phyloP scores from a whole-genome alignment of 2,329 filamentous ascomycete species.

The Trichoderma simmonsii region DNA sequence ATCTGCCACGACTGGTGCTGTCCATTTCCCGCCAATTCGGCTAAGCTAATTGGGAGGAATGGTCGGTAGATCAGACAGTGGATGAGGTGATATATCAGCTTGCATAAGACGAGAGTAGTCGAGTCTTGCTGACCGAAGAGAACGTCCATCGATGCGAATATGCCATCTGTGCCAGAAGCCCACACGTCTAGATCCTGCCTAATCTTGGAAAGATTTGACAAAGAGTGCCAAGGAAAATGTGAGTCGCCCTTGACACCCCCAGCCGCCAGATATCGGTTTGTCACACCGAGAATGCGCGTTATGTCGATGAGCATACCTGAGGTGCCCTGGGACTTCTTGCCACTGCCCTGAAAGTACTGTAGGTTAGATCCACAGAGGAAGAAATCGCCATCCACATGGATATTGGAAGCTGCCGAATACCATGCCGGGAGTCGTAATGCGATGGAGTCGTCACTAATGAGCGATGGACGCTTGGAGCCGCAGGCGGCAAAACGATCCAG shows the following conservation, averaged over 20 bases:
- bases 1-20: constrained; percentile 93
- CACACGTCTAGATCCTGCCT: constrained; percentile 80
- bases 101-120: constrained; percentile 75
- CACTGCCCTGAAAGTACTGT: constrained; percentile 66
- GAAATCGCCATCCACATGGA: constrained; percentile 72
- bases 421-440: constrained; percentile 72
- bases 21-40: constrained; percentile 73
- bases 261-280: constrained; percentile 78
- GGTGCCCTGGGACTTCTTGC: constrained; percentile 70
- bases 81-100: constrained; percentile 81
- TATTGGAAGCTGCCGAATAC: constrained; percentile 58
- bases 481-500: constrained; percentile 81
- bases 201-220: constrained; percentile 83
- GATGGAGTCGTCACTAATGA: constrained; percentile 75
- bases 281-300: constrained; percentile 74
- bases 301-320: constrained; percentile 83
- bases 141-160: constrained; percentile 71
- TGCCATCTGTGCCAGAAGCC: constrained; percentile 76
- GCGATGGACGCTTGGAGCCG: constrained; percentile 76
- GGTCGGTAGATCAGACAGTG: constrained; percentile 85
- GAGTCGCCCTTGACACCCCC: constrained; percentile 86
- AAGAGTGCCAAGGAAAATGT: constrained; percentile 85
- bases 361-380: constrained; percentile 78
- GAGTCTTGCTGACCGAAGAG: constrained; percentile 77
- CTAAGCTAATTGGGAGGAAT: constrained; percentile 79